Evolutionary conservation across 495 filamentous ascomycete genomes (phyloP), one percentile per base, ranked within the genome.

Genomic region (Hypoxylon crocopeplum): DNA sequence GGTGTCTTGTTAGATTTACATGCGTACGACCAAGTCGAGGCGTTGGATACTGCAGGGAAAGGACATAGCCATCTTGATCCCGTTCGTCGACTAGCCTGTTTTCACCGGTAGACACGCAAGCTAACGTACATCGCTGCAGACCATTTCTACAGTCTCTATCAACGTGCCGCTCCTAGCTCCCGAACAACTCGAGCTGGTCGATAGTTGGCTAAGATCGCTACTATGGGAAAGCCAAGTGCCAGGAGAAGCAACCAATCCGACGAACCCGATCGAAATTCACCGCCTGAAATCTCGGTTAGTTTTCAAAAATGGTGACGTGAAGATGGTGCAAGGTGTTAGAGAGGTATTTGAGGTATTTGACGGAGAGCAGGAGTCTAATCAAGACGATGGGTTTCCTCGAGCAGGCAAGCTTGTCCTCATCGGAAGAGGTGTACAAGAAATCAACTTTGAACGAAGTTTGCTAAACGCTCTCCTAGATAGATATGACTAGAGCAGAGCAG

Each of bases 291-390:
- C 91, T 7, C 85, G 88, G 15, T 52, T 97, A 3, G 70, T 77
- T 0, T 68, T 88, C 5, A 61, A 76, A 0, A 79, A 88, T 57
- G 91, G 90, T 0, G 72, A 72, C 2, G 79, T 79, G 24, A 88
- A 87, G 67, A 84, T 98, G 59, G 81, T 97, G 4, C 94, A 98
- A 69, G 94, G 93, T 13, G 94, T 98, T 2, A 78, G 93, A 25
- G 93, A 97, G 49, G 79, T 97, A 6, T 98, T 97, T 68, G 94
- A 98, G 67, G 89, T 98, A 13, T 79, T 90, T 25, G 91, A 96
- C 51, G 76, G 77, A 16, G 76, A 78, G 2, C 64, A 72, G 17
- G 47, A 61, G 24, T 69, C 64, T 25, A 53, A 46, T 15, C 59
- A 54, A 38, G 49, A 46, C 4, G 33, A 36, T 16, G 42, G 16